Evolutionary conservation across 1,139 yeast species (phyloP), one percentile per base, ranked within the genome.

Genomic region (Pichia sp.): DNA sequence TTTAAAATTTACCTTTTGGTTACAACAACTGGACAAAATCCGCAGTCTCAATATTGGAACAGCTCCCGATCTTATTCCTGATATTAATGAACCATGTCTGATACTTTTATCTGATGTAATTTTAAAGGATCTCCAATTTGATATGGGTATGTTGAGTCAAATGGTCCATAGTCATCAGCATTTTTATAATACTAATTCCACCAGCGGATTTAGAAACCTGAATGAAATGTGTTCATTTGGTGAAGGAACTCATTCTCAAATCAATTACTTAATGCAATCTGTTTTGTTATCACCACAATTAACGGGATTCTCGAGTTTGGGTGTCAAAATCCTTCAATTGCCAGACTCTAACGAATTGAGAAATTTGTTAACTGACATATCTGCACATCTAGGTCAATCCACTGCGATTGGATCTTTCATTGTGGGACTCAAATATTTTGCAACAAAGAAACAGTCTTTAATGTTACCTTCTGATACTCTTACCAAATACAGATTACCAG

Each of bases 341-440:
- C 52, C 57, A 7, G 68, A 77, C 10, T 35, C 45, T 3, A 44
- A 44, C 23, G 61, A 72, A 0, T 58, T 81, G 41, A 72, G 76
- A 55, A 57, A 61, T 7, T 62, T 66, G 5, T 62, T 77, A 4
- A 68, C 77, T 39, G 88, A 84, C 51, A 75, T 84, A 28, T 76
- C 82, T 27, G 95, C 94, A 0, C 95, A 86, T 61, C 66, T 85
- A 33, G 95, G 95, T 4, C 95, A 86, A 59, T 85, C 94, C 1
- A 78, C 83, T 2, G 81, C 88, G 0, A 69, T 86, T 5, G 81
- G 87, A 1, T 72, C 85, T 2, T 71, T 79, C 66, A 69, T 86
- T 10, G 67, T 82, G 44, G 87, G 85, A 0, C 61, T 80, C 45
- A 68, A 70, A 28, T 85, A 73, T 61, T 81, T 79, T 60, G 81